Conservation (phyloP, 345 rosid species). For the Diplotaxis tenuifolia region DNA sequence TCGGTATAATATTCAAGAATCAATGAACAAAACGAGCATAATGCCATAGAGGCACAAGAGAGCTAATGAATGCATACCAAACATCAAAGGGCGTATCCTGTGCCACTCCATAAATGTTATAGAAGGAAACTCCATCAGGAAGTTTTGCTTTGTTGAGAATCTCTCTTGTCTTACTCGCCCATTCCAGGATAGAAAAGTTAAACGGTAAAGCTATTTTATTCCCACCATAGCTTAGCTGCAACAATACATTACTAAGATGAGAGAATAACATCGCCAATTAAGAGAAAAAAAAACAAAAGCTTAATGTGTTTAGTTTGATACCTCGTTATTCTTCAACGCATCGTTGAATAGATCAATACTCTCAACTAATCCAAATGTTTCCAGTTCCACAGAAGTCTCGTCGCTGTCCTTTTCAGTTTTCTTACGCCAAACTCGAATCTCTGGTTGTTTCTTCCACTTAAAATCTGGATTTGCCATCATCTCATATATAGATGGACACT, state of each 20-base stretch:
- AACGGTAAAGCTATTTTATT: conserved; percentile 69
- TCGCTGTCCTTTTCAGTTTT: conserved; percentile 37
- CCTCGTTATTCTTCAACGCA: conserved; percentile 81
- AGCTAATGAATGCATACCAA: conserved; percentile 46
- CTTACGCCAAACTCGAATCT: conserved; percentile 74
- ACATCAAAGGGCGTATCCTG: conserved; percentile 81
- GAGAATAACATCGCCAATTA: not conserved
- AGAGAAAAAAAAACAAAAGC: not conserved
- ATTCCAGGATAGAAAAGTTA: conserved; percentile 57
- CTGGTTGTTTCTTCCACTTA: conserved; percentile 62
- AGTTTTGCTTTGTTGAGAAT: conserved; percentile 56
- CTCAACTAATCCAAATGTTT: conserved; percentile 56
- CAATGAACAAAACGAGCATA: not conserved
- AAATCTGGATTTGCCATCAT: conserved; percentile 86
- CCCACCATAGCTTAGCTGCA: conserved; percentile 63
- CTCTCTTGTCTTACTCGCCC: conserved; percentile 74
- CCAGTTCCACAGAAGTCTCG: conserved; percentile 46
- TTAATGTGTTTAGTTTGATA: conserved; percentile 30
- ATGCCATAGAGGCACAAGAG: not conserved
- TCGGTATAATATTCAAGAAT: not conserved
- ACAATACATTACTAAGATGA: conserved; percentile 13
- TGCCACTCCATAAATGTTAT: conserved; percentile 77
- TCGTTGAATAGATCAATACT: conserved; percentile 57
- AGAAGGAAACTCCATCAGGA: conserved; percentile 69
- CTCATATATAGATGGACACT: conserved; percentile 88